Base-by-base conservation (phyloP, 495 filamentous ascomycete species). In the Sordaria brevicollis region DNA sequence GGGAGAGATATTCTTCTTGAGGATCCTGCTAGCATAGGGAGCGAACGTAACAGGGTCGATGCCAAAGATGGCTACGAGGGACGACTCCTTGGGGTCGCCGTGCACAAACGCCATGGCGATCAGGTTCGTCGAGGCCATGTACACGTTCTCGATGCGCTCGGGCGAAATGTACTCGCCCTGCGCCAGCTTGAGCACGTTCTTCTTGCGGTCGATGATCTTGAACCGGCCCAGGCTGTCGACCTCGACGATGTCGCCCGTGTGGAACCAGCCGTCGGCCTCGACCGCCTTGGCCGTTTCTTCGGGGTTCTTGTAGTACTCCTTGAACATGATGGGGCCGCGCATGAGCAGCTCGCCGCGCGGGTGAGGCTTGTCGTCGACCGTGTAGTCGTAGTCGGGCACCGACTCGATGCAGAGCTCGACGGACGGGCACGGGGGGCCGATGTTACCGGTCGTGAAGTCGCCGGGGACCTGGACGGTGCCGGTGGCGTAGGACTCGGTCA, bases 81-180 rank as follows among this genome's bases (percentile, higher is more conserved):
- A 90, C 5, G 90, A 88, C 83, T 97, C 90, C 70, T 90, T 82
- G 69, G 90, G 89, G 76, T 99, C 95, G 41, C 95, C 95, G 79
- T 99, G 94, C 36, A 97, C 92, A 72, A 92, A 97, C 3, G 88
- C 94, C 76, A 90, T 90, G 62, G 88, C 86, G 29, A 98, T 82
- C 69, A 92, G 87, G 71, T 86, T 90, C 67, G 90, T 86, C 82
- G 90, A 91, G 39, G 91, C 91, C 69, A 97, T 85, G 77, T 93
- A 92, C 19, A 96, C 88, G 81, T 97, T 97, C 85, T 99, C 95
- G 75, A 99, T 90, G 35, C 94, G 92, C 83, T 99, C 95, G 31
- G 95, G 95, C 35, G 93, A 97, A 74, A 99, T 92, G 79, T 99
- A 99, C 83, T 99, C 95, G 78, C 95, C 95, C 79, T 99, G 95